phyloP scores from a whole-genome alignment of 805 yeast species.

The Spathaspora girioi region DNA sequence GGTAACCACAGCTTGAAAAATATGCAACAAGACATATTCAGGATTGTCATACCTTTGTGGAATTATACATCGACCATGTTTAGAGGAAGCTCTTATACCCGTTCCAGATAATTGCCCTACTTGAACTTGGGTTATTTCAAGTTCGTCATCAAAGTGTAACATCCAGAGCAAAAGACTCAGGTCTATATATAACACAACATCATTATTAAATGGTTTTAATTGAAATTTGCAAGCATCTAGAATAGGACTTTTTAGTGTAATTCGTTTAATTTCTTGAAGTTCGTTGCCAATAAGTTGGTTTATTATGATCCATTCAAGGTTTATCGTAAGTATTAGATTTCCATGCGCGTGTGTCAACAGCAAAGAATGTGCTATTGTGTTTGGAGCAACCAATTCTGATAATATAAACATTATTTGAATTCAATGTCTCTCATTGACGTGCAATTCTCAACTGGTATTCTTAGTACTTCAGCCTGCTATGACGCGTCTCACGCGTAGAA shows the following conservation, averaged over 20 bases:
- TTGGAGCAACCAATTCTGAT: slow-evolving; percentile 1
- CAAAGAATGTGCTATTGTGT: background rate
- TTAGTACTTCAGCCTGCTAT: too few relatives aligned
- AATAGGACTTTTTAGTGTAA: background rate
- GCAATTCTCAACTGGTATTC: too few relatives aligned
- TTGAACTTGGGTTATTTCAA: background rate
- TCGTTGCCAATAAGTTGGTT: background rate
- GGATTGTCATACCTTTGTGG: slow-evolving; percentile 5
- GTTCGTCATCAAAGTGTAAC: background rate
- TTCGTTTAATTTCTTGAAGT: background rate
- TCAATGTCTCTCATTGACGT: background rate
- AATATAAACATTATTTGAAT: background rate
- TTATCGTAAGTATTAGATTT: background rate
- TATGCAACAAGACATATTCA: background rate
- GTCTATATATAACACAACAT: background rate
- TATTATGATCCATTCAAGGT: background rate
- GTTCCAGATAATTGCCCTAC: background rate
- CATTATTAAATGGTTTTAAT: background rate
- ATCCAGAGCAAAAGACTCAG: background rate
- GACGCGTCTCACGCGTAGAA: too few relatives aligned
- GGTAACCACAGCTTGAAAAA: slow-evolving; percentile 3
- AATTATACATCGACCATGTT: background rate
- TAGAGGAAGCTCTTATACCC: background rate
- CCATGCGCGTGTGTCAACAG: background rate
- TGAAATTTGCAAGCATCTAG: background rate